These are phyloP conservation scores for Olyra latifolia DNA, from an alignment of 176 grass and related monocot genomes.

Conservation along the genomic window DNA sequence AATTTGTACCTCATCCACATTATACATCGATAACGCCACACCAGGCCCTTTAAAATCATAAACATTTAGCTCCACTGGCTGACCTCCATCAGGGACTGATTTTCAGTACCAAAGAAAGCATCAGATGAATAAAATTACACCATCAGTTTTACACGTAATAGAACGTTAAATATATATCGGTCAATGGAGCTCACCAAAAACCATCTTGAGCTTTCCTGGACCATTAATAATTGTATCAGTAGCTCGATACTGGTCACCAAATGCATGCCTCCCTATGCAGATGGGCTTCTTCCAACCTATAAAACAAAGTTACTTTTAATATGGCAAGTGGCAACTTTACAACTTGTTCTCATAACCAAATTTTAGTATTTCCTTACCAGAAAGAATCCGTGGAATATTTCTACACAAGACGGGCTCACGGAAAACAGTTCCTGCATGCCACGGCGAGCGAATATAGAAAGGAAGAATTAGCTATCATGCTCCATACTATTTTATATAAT, in stretches of 20 bases:
- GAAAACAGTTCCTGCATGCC: slow-evolving; percentile 83
- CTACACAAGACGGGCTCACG: slow-evolving; percentile 89
- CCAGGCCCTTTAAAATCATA: slow-evolving; percentile 91
- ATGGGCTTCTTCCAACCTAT: slow-evolving; percentile 96
- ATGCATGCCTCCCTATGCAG: slow-evolving; percentile 97
- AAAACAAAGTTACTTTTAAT: slow-evolving; percentile 2
- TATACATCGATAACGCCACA: slow-evolving; percentile 91
- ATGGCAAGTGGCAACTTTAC: neutral
- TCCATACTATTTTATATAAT: neutral
- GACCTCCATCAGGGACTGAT: slow-evolving; percentile 65
- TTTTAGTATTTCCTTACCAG: slow-evolving; percentile 57
- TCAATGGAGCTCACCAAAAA: slow-evolving; percentile 73
- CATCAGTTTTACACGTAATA: neutral
- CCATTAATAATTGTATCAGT: slow-evolving; percentile 81
- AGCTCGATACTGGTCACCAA: slow-evolving; percentile 97
- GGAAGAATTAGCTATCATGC: slow-evolving; percentile 10
- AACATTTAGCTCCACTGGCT: slow-evolving; percentile 73
- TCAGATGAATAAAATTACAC: neutral
- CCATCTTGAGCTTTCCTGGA: slow-evolving; percentile 93
- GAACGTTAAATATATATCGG: neutral
- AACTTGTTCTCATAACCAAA: slow-evolving; percentile 1
- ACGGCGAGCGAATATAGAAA: slow-evolving; percentile 3
- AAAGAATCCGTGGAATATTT: slow-evolving; percentile 75
- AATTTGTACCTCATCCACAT: slow-evolving; percentile 78
- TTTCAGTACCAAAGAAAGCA: slow-evolving; percentile 41